A percentile compares a stretch with the other conserved stretches of the same genome.
These are phyloP conservation scores for Penicillium freii DNA, from an alignment of 2,329 filamentous ascomycete species.

Conservation along the genomic window DNA sequence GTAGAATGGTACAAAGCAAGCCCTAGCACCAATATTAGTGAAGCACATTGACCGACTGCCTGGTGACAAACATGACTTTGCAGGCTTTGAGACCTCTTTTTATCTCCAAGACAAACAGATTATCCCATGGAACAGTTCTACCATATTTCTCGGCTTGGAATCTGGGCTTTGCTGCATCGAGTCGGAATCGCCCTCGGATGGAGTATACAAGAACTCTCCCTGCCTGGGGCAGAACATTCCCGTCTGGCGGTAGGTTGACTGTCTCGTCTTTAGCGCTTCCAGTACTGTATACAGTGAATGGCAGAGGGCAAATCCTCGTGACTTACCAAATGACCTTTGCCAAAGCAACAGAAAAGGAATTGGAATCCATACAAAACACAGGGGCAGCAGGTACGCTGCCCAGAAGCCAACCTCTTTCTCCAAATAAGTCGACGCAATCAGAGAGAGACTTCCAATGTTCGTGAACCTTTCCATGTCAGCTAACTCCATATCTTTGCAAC, in stretches of 20 bases:
- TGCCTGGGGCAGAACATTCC: not conserved
- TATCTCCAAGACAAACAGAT: not conserved
- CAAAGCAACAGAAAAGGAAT: not conserved
- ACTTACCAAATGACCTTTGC: not conserved
- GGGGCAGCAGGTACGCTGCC: not conserved
- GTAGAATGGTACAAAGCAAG: not conserved
- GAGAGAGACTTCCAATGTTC: not conserved
- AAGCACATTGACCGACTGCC: not conserved
- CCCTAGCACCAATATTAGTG: not conserved
- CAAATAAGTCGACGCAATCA: not conserved
- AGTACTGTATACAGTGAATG: not conserved
- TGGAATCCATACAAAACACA: not conserved
- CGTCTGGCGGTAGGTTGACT: not conserved
- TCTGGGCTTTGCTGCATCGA: not conserved
- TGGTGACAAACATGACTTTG: not conserved
- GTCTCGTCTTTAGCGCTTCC: not conserved
- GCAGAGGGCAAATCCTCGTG: not conserved
- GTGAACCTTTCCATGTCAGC: not conserved
- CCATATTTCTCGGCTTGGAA: not conserved
- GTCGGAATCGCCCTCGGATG: not conserved
- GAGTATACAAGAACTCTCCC: not conserved
- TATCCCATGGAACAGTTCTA: not conserved
- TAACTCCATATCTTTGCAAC: not conserved
- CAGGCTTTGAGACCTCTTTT: not conserved
- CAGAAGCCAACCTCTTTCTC: not conserved